phyloP scores from a whole-genome alignment of 1,139 yeast genomes.

The Blastobotrys aristatus region DNA sequence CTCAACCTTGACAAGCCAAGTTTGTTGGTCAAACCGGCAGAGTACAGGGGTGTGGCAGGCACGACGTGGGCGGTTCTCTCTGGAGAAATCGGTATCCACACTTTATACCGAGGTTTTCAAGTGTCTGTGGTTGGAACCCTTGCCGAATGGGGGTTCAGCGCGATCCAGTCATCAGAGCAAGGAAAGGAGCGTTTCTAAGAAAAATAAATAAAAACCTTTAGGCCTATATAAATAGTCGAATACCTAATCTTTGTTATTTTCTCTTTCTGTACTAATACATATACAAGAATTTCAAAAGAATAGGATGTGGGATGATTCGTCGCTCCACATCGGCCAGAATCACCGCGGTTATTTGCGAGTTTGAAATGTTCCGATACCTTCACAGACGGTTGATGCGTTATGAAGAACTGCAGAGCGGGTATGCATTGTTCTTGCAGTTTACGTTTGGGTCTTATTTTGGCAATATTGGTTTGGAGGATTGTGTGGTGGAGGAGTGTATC shows the following conservation, averaged over 20 bases:
- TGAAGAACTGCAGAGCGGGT: conserved; percentile 4
- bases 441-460: too few species aligned
- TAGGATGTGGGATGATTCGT: too few species aligned
- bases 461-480: conserved; percentile 1
- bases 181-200: conserved; percentile 31
- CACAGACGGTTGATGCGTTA: neutral
- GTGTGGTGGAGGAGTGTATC: neutral
- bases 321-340: conserved; percentile 2
- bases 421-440: neutral
- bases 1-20: conserved; percentile 33
- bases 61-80: conserved; percentile 45
- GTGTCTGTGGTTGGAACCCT: conserved; percentile 72
- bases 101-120: conserved; percentile 86
- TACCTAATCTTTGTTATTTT: neutral
- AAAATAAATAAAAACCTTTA: neutral
- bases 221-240: too few species aligned
- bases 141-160: conserved; percentile 79
- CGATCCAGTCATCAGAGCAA: conserved; percentile 49
- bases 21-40: conserved; percentile 33
- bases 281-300: neutral
- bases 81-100: conserved; percentile 39
- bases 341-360: conserved; percentile 3
- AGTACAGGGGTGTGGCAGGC: conserved; percentile 47
- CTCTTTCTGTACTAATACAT: neutral
- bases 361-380: conserved; percentile 1